Conservation (phyloP, 208 protist species). For the Phytomonas sp. region DNA sequence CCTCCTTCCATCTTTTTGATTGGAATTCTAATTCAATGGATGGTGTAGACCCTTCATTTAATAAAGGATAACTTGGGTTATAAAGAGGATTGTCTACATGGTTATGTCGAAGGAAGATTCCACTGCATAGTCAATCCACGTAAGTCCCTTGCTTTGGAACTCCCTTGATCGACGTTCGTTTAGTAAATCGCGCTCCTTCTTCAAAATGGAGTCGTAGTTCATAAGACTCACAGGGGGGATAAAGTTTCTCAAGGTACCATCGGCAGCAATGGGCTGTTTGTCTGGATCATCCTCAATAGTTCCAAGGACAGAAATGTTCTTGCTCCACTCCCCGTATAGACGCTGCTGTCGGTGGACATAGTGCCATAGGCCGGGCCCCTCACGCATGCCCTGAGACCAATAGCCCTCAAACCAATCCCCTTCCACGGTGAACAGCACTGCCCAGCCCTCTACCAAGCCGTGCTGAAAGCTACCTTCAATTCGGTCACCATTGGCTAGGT, state of each 20-base stretch:
- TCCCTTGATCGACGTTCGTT: slow-evolving; percentile 50
- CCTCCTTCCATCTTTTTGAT: background rate
- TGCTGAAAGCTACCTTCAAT: slow-evolving; percentile 73
- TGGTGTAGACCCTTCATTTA: background rate
- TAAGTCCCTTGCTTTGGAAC: slow-evolving; percentile 31
- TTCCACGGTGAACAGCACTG: slow-evolving; percentile 42
- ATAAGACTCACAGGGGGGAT: slow-evolving; percentile 70
- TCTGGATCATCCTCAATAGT: slow-evolving; percentile 66
- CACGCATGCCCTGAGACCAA: slow-evolving; percentile 68
- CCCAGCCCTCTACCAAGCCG: slow-evolving; percentile 63
- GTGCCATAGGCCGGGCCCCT: slow-evolving; percentile 84
- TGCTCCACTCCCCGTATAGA: slow-evolving; percentile 79
- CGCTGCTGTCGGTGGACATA: slow-evolving; percentile 63
- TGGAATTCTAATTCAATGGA: background rate
- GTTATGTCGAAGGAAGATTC: slow-evolving; percentile 7
- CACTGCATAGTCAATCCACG: slow-evolving; percentile 42
- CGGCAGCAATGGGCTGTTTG: slow-evolving; percentile 23
- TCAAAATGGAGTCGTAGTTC: slow-evolving; percentile 58
- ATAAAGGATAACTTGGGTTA: slow-evolving; percentile 6
- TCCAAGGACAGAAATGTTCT: slow-evolving; percentile 66
- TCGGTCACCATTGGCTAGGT: slow-evolving; percentile 71
- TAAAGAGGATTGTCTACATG: slow-evolving; percentile 5
- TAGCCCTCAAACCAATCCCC: slow-evolving; percentile 88
- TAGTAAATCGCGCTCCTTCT: slow-evolving; percentile 45
- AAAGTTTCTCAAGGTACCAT: slow-evolving; percentile 42